Percentiles rank a stretch among this genome's conserved stretches.
Conservation (phyloP, 768 basidiomycete genomes). For the Bullera alba region DNA sequence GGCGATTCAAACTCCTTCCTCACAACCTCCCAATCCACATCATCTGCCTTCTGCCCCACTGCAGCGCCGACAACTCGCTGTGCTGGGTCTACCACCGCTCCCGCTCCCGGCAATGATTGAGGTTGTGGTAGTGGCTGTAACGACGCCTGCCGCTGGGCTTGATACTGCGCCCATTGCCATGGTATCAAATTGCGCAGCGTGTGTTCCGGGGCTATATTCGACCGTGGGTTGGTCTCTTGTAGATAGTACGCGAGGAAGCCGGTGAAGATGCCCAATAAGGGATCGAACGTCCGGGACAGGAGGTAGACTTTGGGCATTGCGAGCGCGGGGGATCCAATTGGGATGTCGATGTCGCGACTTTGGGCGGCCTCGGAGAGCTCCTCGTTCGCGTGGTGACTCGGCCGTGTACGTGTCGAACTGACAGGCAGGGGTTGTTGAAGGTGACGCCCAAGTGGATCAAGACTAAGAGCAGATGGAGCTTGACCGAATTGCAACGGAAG, state of each 20-base stretch:
- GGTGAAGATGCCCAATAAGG: slow-evolving; percentile 42
- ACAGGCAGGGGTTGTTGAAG: too few relatives aligned
- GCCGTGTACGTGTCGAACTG: too few relatives aligned
- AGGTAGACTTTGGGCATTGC: slow-evolving; percentile 41
- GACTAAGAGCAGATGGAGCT: too few relatives aligned
- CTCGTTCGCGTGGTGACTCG: too few relatives aligned
- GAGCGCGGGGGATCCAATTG: too few relatives aligned
- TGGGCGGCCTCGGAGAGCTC: too few relatives aligned
- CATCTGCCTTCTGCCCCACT: slow-evolving; percentile 8
- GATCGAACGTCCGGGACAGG: slow-evolving; percentile 41
- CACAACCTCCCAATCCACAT: slow-evolving; percentile 33
- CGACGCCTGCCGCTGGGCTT: slow-evolving; percentile 4
- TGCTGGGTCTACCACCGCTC: not conserved
- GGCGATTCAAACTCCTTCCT: slow-evolving; percentile 39
- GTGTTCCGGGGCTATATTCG: slow-evolving; percentile 39
- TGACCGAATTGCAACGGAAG: too few relatives aligned
- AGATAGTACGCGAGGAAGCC: slow-evolving; percentile 44
- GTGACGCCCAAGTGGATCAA: too few relatives aligned
- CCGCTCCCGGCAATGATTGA: too few relatives aligned
- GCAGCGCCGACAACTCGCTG: not conserved
- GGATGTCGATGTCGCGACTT: too few relatives aligned
- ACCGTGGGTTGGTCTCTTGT: slow-evolving; percentile 45
- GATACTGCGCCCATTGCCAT: slow-evolving; percentile 37
- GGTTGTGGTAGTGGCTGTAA: too few relatives aligned
- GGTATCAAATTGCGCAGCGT: slow-evolving; percentile 37